Evolutionary conservation across 257 asterid genomes (phyloP), one percentile per base, ranked within the genome.

Genomic region (Nicotiana tomentosiformis): DNA sequence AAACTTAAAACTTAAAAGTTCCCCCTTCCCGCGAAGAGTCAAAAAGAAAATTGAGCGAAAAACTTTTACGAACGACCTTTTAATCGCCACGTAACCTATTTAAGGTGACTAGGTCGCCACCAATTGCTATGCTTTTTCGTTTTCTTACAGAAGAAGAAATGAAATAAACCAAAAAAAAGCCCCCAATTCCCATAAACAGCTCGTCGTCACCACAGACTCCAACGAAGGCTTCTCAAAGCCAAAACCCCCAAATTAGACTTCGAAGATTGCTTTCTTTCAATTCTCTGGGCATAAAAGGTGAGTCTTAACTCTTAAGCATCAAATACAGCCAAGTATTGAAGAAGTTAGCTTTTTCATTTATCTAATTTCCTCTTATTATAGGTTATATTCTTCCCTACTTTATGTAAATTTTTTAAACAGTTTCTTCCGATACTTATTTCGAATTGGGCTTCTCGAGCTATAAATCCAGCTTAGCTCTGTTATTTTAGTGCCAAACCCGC

Each of bases 81-180:
- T 14, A 70, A 20, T 70, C 78, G 78, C 60, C 33, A 69, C 77
- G 43, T n/a, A 37, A 69, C 33, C 57, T 37, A 39, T 69, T 39
- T 69, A 69, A 39, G 33, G 77, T 69, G 77, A 69, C 77, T 69
- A 69, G 78, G 78, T 70, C 58, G 78, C 78, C 78, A 43, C 60
- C 20, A 43, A 20, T 43, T 70, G 14, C 8, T 12, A 57, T 39
- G n/a, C 5, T 37, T 35, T 2, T 6, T 18, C 30, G 2, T 7
- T 33, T 37, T 0, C 53, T 11, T 67, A 17, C 33, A 67, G 11
- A 67, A 67, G 15, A 37, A 18, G 58, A 70, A 18, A 70, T 15
- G 16, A 70, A 5, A 39, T 70, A 39, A 70, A 70, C 11, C 11
- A 23, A 12, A 29, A 65, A 32, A 29, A 12, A 29, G 1, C 4